These are phyloP conservation scores for Iberis pinnata DNA, from an alignment of 345 rosid genomes.

Conservation along the genomic window DNA sequence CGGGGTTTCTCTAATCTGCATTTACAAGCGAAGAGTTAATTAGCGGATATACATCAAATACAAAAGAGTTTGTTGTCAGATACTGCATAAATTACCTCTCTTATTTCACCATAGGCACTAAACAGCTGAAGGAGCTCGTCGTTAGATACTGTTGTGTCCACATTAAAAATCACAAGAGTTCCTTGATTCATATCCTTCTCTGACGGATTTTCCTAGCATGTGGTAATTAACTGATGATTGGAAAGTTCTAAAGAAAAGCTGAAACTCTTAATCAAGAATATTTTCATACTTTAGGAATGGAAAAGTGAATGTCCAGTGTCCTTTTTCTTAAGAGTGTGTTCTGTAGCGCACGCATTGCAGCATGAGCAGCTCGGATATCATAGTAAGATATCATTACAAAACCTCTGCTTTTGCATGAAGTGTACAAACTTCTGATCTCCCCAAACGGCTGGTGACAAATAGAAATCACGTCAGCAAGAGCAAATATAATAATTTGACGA, in stretches of 20 bases:
- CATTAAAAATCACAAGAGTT: slow-evolving; percentile 84
- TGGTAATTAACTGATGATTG: slow-evolving; percentile 15
- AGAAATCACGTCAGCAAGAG: slow-evolving; percentile 17
- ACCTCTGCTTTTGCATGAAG: slow-evolving; percentile 95
- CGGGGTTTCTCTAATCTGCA: slow-evolving; percentile 94
- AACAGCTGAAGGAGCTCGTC: slow-evolving; percentile 78
- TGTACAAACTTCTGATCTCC: slow-evolving; percentile 81
- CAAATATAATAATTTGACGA: background rate
- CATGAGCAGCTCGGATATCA: slow-evolving; percentile 84
- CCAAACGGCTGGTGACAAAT: slow-evolving; percentile 66
- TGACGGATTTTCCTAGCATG: slow-evolving; percentile 77
- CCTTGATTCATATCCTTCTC: slow-evolving; percentile 96
- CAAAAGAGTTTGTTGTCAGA: too few species aligned
- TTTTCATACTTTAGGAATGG: slow-evolving; percentile 90
- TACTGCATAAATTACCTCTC: slow-evolving; percentile 70
- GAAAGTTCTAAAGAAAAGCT: background rate
- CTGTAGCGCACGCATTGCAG: slow-evolving; percentile 88
- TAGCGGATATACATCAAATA: background rate
- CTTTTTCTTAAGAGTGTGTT: slow-evolving; percentile 85
- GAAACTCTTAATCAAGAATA: background rate
- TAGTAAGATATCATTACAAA: slow-evolving; percentile 95
- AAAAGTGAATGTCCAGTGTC: slow-evolving; percentile 88
- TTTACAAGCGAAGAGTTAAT: slow-evolving; percentile 12
- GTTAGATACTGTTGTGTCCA: slow-evolving; percentile 80
- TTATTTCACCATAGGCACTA: slow-evolving; percentile 83